Conservation (phyloP, 805 yeast genomes). For the Teunomyces kruisii region DNA sequence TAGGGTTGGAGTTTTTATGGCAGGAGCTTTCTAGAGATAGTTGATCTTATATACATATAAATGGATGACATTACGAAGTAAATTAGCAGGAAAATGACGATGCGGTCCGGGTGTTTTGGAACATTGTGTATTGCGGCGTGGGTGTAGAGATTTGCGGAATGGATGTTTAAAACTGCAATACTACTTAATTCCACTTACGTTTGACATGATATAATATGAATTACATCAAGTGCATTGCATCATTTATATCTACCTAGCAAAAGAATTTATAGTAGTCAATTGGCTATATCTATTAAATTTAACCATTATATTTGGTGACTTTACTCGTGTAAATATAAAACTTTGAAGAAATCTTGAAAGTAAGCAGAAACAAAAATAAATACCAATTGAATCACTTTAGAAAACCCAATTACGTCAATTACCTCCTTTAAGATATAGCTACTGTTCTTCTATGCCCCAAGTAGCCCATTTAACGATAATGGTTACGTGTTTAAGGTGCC, state of each 20-base stretch:
- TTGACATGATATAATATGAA: no score
- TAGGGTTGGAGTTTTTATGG: constrained; percentile 62
- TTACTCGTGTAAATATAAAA: not conserved
- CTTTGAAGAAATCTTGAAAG: not conserved
- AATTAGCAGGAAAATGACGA: no score
- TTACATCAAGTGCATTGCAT: no score
- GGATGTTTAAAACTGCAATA: not conserved
- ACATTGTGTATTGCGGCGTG: not conserved
- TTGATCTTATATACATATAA: constrained; percentile 7
- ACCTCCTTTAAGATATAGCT: no score
- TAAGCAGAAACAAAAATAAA: no score
- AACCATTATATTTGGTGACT: no score
- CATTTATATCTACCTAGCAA: not conserved
- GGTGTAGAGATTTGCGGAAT: not conserved
- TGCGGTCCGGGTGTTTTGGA: not conserved
- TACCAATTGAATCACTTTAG: not conserved
- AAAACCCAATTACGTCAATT: no score
- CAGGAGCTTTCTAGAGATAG: constrained; percentile 36
- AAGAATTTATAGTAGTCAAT: no score
- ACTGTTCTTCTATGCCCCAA: no score
- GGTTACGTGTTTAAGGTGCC: not conserved
- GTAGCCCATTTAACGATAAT: not conserved
- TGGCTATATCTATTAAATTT: no score
- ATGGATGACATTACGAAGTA: not conserved
- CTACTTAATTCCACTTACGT: no score